Evolutionary conservation across 2,329 filamentous ascomycete species (phyloP).

Genomic region (Fusarium hainanense): DNA sequence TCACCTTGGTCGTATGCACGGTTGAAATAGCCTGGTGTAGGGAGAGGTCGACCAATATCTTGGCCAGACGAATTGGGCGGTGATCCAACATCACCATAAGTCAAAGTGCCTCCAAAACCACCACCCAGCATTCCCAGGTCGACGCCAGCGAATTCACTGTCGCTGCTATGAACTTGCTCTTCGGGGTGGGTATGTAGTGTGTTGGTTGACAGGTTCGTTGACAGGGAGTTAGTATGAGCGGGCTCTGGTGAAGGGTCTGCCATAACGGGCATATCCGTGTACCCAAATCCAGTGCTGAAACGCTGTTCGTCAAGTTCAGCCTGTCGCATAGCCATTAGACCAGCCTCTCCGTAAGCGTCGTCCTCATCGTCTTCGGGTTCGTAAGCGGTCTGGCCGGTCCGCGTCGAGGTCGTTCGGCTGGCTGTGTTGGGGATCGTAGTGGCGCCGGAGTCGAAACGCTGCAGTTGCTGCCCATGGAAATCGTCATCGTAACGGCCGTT

Average conservation of each 20-base stretch:
- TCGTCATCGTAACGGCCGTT: constrained; percentile 63
- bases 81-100: constrained; percentile 62
- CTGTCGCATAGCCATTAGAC: constrained; percentile 83
- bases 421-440: constrained; percentile 54
- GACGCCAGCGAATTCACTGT: constrained; percentile 75
- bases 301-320: constrained; percentile 81
- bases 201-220: constrained; percentile 55
- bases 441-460: constrained; percentile 62
- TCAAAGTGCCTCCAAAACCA: constrained; percentile 68
- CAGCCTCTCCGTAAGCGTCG: constrained; percentile 87
- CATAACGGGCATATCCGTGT: constrained; percentile 48
- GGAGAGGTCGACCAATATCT: constrained; percentile 61
- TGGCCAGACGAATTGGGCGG: constrained; percentile 55
- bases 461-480: constrained; percentile 54
- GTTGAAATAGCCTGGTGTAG: constrained; percentile 55
- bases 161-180: constrained; percentile 66
- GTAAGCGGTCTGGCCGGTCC: constrained; percentile 33
- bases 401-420: constrained; percentile 38
- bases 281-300: constrained; percentile 51
- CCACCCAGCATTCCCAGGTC: constrained; percentile 82
- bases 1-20: constrained; percentile 45
- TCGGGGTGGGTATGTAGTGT: constrained; percentile 61
- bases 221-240: constrained; percentile 50
- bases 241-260: constrained; percentile 39
- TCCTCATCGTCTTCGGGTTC: constrained; percentile 72